Percentiles rank a stretch among this genome's conserved stretches.
Evolutionary conservation across 176 grass and related monocot genomes (phyloP).

Genomic region (Dendrocalamus sinicus): DNA sequence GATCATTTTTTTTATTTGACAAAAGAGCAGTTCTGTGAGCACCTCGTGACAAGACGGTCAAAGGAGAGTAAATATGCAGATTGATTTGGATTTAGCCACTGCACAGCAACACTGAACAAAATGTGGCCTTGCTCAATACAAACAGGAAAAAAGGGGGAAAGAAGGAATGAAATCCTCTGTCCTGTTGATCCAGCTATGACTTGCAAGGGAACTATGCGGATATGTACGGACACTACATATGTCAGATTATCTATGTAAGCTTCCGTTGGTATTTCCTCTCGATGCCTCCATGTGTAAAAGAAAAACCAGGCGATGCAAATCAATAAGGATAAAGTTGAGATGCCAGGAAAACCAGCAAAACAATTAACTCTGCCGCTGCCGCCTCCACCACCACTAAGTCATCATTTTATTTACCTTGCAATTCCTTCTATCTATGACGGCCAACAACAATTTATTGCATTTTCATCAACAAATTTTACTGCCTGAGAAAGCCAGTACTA

Average conservation of each 20-base stretch:
- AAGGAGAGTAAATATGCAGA: conserved; percentile 26
- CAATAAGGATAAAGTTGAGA: conserved; percentile 1
- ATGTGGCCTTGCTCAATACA: conserved; percentile 51
- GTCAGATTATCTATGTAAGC: conserved; percentile 50
- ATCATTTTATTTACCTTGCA: conserved; percentile 50
- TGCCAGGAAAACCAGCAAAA: conserved; percentile 35
- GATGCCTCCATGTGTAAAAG: not conserved
- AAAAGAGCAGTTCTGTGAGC: not conserved
- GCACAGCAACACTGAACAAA: conserved; percentile 49
- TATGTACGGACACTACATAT: conserved; percentile 49
- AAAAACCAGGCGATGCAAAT: not conserved
- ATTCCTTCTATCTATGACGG: not conserved
- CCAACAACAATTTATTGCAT: conserved; percentile 44
- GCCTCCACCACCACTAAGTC: not conserved
- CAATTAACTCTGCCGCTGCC: not conserved
- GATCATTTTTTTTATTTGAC: no score
- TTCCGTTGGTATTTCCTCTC: conserved; percentile 16
- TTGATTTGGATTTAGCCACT: conserved; percentile 44
- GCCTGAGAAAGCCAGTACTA: conserved; percentile 21
- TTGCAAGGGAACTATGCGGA: conserved; percentile 34
- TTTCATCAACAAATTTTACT: conserved; percentile 49
- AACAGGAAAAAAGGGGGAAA: not conserved
- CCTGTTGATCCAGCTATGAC: conserved; percentile 34
- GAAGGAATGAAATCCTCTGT: conserved; percentile 15
- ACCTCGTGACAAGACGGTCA: not conserved